Base-by-base conservation (phyloP, 2,329 filamentous ascomycete genomes). In the Pezicula radicicola region DNA sequence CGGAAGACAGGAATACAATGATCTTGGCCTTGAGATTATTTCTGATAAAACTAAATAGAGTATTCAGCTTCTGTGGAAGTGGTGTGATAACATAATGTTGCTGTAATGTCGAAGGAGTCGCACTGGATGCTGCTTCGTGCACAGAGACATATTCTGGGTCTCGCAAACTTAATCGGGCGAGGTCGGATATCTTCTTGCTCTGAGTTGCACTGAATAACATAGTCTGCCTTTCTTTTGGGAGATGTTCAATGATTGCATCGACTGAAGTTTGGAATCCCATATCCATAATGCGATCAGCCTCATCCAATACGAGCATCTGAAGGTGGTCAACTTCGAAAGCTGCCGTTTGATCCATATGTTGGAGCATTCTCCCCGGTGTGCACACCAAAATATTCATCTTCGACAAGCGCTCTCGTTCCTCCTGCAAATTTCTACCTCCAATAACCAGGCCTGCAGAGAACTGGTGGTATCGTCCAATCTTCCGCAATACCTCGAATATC, bases 371-470 rank as follows among this genome's bases (percentile, higher is more conserved):
- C 2, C 94, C 94, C 0, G 94, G 94, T 1, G 94, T 99, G 65
- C 92, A 96, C 9, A 99, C 91, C 25, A 99, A 74, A 45, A 99
- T 97, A 67, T 97, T 99, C 93, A 99, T 97, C 58, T 91, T 83
- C 3, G 84, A 83, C 54, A 99, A 68, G 33, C 92, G 81, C 61
- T 95, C 89, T 21, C 89, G 85, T 72, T 99, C 84, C 61, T 97
- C 92, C 65, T 89, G 86, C 63, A 97, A 67, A 67, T 82, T 92
- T 77, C 96, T 96, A 39, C 94, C 94, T 39, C 94, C 94, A 62
- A 97, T 97, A 9, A 99, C 84, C 62, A 97, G 72, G 0, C 94
- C 94, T 0, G 94, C 94, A 1, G 93, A 96, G 68, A 97, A 97
- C 54, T 83, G 79, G 69, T 99, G 93, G 52, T 93, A 85, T 51